Evolutionary conservation across 2,329 filamentous ascomycete genomes (phyloP).

Genomic region (Pseudopithomyces chartarum): DNA sequence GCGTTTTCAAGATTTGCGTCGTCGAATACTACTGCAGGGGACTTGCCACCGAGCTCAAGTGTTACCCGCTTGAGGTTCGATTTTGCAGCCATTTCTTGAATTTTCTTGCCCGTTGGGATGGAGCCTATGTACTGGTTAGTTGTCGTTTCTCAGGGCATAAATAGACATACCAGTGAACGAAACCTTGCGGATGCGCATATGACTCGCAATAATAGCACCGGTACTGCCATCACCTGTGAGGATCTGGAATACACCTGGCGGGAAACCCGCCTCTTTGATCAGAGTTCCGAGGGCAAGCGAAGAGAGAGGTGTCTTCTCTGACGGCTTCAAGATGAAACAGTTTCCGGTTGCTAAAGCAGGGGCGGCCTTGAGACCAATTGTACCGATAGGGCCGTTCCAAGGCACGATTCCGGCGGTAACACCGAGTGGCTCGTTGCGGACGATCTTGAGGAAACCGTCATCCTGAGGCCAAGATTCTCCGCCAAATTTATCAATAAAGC

Average conservation of each 20-base stretch:
- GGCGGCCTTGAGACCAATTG: constrained; percentile 44
- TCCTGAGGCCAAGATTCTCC: constrained; percentile 49
- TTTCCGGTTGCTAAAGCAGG: constrained; percentile 44
- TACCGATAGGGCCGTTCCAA: constrained; percentile 49
- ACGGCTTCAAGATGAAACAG: constrained; percentile 44
- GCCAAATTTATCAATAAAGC: constrained; percentile 41
- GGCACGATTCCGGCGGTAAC: constrained; percentile 50
- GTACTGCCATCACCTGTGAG: constrained; percentile 62
- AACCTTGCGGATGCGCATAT: constrained; percentile 48
- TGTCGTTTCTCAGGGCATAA: too few species aligned
- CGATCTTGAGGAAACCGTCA: constrained; percentile 52
- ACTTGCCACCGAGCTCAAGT: constrained; percentile 53
- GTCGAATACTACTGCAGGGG: constrained; percentile 51
- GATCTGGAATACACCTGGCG: constrained; percentile 64
- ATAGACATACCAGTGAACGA: constrained; percentile 40
- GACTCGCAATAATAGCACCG: constrained; percentile 43
- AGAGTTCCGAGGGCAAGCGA: constrained; percentile 37
- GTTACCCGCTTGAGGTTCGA: constrained; percentile 51
- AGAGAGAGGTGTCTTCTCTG: constrained; percentile 43
- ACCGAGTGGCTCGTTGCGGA: constrained; percentile 50
- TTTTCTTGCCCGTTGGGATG: constrained; percentile 44
- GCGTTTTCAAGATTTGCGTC: constrained; percentile 52
- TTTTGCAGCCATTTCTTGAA: constrained; percentile 48
- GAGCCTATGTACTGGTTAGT: constrained; percentile 25
- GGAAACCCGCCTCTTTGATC: constrained; percentile 52